phyloP scores from a whole-genome alignment of 2,329 filamentous ascomycete genomes.

The Furcasterigmium sp. region DNA sequence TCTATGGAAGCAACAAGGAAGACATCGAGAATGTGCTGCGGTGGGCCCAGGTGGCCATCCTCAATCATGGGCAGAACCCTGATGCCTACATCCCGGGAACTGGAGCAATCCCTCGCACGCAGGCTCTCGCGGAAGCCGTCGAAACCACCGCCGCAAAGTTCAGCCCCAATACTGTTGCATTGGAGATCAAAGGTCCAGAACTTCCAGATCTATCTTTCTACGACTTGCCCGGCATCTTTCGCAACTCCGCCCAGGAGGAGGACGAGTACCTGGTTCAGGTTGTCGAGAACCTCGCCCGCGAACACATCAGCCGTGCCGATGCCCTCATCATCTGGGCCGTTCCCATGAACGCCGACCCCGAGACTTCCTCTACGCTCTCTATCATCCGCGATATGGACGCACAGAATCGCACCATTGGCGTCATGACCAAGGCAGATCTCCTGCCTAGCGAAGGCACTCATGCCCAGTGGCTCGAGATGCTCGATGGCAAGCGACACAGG shows the following conservation, averaged over 20 bases:
- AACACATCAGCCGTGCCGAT: constrained; percentile 64
- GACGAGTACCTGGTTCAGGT: constrained; percentile 67
- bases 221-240: constrained; percentile 79
- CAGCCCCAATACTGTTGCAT: constrained; percentile 73
- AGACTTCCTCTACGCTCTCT: constrained; percentile 66
- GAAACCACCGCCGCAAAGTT: constrained; percentile 57
- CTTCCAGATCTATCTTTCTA: constrained; percentile 76
- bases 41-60: constrained; percentile 71
- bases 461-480: constrained; percentile 56
- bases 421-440: constrained; percentile 82
- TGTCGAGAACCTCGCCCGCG: constrained; percentile 63
- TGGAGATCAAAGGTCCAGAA: constrained; percentile 68
- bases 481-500: constrained; percentile 54
- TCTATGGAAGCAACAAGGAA: constrained; percentile 44
- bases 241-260: constrained; percentile 56
- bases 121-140: constrained; percentile 26
- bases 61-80: constrained; percentile 58
- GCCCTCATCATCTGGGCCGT: constrained; percentile 74
- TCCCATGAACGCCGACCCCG: constrained; percentile 72
- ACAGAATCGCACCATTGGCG: constrained; percentile 59
- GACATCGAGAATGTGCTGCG: constrained; percentile 64
- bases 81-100: constrained; percentile 49
- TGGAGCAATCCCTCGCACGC: constrained; percentile 32
- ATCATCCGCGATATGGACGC: constrained; percentile 56
- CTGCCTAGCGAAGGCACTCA: constrained; percentile 45